A percentile compares a stretch with the other conserved stretches of the same genome.
Conservation (phyloP, 257 asterid species). For the Scutellaria minor region DNA sequence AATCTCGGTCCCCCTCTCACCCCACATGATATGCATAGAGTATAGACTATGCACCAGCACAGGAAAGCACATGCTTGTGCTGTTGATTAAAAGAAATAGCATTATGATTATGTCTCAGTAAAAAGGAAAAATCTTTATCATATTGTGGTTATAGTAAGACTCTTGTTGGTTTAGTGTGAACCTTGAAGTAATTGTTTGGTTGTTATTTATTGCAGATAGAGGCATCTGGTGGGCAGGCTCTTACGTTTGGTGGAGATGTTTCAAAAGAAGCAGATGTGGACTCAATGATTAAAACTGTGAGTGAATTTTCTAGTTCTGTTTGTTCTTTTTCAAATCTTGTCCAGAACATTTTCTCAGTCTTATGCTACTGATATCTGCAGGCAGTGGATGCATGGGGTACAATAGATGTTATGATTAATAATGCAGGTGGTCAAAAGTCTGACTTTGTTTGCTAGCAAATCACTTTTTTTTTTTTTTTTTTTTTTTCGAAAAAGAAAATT, state of each 20-base stretch:
- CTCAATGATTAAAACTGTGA: slow-evolving; percentile 86
- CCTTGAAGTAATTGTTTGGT: not conserved
- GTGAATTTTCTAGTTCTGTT: slow-evolving; percentile 27
- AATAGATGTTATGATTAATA: slow-evolving; percentile 75
- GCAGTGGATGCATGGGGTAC: slow-evolving; percentile 95
- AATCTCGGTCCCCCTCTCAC: not conserved
- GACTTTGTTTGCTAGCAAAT: slow-evolving; percentile 28
- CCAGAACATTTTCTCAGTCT: slow-evolving; percentile 30
- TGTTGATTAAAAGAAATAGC: slow-evolving; percentile 2
- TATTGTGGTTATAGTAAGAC: not conserved
- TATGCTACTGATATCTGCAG: slow-evolving; percentile 48
- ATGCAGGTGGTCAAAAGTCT: slow-evolving; percentile 67
- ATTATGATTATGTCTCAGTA: not conserved
- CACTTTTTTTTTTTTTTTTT: not conserved
- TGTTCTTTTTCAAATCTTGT: slow-evolving; percentile 15
- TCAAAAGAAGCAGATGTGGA: slow-evolving; percentile 89
- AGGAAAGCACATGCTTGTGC: not conserved
- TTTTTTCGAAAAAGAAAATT: not conserved
- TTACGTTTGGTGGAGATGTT: slow-evolving; percentile 93
- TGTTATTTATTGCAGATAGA: slow-evolving; percentile 66
- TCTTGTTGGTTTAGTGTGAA: slow-evolving; percentile 11
- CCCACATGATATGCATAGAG: not conserved
- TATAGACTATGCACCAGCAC: not conserved
- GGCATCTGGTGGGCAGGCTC: slow-evolving; percentile 85
- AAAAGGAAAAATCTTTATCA: not conserved